Percentiles rank a stretch among this genome's conserved stretches.
phyloP scores from a whole-genome alignment of 106 monocot genomes.

The Acorus gramineus region DNA sequence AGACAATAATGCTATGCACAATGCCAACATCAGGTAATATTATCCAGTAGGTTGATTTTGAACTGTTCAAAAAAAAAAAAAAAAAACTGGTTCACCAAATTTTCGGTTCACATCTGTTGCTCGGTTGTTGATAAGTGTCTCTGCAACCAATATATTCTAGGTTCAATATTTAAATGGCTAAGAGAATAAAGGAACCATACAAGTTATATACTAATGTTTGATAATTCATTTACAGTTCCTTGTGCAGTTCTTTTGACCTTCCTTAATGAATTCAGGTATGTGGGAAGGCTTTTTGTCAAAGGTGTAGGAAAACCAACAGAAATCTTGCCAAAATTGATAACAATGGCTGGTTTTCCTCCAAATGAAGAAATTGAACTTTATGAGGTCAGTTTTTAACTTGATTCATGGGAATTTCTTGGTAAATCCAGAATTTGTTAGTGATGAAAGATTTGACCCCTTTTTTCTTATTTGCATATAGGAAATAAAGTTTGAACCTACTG shows the following conservation, averaged over 20 bases:
- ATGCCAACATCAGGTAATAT: too few species aligned
- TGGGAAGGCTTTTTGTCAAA: slow-evolving; percentile 82
- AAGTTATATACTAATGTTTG: too few species aligned
- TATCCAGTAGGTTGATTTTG: too few species aligned
- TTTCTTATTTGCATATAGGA: slow-evolving; percentile 32
- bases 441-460: too few species aligned
- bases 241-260: background rate
- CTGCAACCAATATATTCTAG: too few species aligned
- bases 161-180: too few species aligned
- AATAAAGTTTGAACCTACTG: slow-evolving; percentile 96
- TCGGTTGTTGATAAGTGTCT: too few species aligned
- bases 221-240: background rate
- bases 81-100: too few species aligned
- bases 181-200: too few species aligned
- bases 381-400: slow-evolving; percentile 43
- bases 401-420: background rate
- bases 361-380: slow-evolving; percentile 88
- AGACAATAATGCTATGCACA: too few species aligned
- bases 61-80: too few species aligned
- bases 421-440: background rate
- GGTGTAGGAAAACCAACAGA: slow-evolving; percentile 70
- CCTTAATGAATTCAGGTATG: slow-evolving; percentile 36
- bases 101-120: too few species aligned
- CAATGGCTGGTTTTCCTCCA: slow-evolving; percentile 80
- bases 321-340: slow-evolving; percentile 73